Evolutionary conservation across 257 asterid species (phyloP).

Genomic region (Nicotiana paniculata): DNA sequence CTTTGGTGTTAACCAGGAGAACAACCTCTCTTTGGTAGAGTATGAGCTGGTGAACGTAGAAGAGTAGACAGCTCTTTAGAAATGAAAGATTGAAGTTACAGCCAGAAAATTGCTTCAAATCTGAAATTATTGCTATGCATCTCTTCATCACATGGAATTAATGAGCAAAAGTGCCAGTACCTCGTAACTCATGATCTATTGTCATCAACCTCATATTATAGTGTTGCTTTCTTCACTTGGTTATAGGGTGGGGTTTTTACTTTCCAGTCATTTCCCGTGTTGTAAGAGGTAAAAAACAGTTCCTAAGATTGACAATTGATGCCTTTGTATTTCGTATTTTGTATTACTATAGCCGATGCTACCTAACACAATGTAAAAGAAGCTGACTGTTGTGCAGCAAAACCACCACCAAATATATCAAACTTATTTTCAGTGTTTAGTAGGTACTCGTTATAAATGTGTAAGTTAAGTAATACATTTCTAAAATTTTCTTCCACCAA

Average conservation of each 20-base stretch:
- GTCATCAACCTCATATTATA: slow-evolving; percentile 3
- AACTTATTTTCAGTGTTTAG: not conserved
- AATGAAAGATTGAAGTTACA: not conserved
- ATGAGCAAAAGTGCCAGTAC: not conserved
- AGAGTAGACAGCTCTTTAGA: slow-evolving; percentile 8
- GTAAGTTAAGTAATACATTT: not conserved
- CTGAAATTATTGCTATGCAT: not conserved
- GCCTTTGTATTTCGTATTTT: not conserved
- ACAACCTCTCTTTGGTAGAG: slow-evolving; percentile 32
- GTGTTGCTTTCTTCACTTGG: not conserved
- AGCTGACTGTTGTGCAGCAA: not conserved
- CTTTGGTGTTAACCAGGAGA: slow-evolving; percentile 28
- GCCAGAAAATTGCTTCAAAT: not conserved
- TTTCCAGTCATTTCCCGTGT: not conserved
- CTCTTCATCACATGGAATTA: not conserved
- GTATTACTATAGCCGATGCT: not conserved
- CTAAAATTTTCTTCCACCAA: not conserved
- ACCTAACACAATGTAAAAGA: not conserved
- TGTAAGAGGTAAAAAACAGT: not conserved
- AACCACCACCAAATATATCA: not conserved
- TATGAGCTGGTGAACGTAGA: slow-evolving; percentile 36
- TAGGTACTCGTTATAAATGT: not conserved
- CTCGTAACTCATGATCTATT: not conserved
- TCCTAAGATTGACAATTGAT: not conserved
- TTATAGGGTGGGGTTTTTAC: not conserved